Evolutionary conservation across 768 basidiomycete species (phyloP).

Genomic region (Kondoa subrosea): DNA sequence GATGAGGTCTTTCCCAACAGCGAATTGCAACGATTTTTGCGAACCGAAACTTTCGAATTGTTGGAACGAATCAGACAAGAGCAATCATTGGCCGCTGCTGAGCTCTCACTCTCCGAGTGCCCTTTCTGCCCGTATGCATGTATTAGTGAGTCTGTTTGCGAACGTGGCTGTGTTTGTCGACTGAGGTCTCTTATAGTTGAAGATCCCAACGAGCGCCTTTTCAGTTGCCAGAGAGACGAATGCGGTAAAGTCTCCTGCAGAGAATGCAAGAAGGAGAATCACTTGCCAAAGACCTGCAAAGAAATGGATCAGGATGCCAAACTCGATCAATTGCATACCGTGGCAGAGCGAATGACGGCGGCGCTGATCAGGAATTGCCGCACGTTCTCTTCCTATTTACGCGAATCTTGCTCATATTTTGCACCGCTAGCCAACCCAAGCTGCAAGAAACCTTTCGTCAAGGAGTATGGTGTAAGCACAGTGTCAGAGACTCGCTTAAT

Average conservation of each 20-base stretch:
- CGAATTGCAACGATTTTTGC: slow-evolving; percentile 14
- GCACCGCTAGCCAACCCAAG: slow-evolving; percentile 6
- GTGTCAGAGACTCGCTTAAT: background rate
- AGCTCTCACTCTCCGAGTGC: slow-evolving; percentile 4
- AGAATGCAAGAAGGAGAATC: slow-evolving; percentile 29
- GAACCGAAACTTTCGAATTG: slow-evolving; percentile 11
- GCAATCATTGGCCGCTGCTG: slow-evolving; percentile 23
- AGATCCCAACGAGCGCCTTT: slow-evolving; percentile 22
- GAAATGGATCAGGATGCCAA: slow-evolving; percentile 32
- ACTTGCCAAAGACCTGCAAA: slow-evolving; percentile 33
- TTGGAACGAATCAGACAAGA: slow-evolving; percentile 25
- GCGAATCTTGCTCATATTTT: background rate
- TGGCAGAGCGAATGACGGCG: slow-evolving; percentile 36
- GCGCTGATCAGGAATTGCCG: slow-evolving; percentile 32
- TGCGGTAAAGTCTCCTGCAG: slow-evolving; percentile 21
- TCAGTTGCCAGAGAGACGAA: slow-evolving; percentile 22
- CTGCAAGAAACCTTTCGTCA: slow-evolving; percentile 31
- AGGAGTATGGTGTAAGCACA: slow-evolving; percentile 27
- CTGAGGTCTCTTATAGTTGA: slow-evolving; percentile 18
- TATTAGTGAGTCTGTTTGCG: too few relatives aligned
- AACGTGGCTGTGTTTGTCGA: background rate
- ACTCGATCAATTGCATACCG: slow-evolving; percentile 30
- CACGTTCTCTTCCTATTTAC: background rate
- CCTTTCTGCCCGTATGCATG: slow-evolving; percentile 23
- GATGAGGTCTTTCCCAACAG: slow-evolving; percentile 16